Percentiles rank a stretch among this genome's conserved stretches.
These are phyloP conservation scores for Sporothrix inflata DNA, from an alignment of 2,329 filamentous ascomycete genomes.

Conservation along the genomic window DNA sequence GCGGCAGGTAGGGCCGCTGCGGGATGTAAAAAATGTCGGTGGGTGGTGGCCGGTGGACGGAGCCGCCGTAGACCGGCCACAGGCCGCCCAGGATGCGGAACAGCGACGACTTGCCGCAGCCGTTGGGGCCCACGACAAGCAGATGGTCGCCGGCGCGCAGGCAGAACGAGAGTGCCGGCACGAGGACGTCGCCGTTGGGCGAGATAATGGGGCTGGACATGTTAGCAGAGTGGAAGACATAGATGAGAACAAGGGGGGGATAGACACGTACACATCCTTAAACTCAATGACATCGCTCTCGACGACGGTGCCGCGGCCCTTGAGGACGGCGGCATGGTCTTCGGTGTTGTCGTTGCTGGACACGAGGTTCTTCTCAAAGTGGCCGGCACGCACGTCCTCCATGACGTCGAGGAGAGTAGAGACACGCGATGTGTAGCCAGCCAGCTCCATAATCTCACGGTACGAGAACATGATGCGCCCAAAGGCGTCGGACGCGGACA, in stretches of 20 bases:
- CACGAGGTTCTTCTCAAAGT: slow-evolving; percentile 95
- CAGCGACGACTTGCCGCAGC: slow-evolving; percentile 92
- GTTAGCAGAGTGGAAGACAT: background rate
- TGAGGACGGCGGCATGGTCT: slow-evolving; percentile 79
- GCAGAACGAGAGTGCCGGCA: slow-evolving; percentile 82
- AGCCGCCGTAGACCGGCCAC: slow-evolving; percentile 97
- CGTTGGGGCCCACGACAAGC: slow-evolving; percentile 93
- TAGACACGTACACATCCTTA: slow-evolving; percentile 66
- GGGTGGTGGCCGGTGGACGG: slow-evolving; percentile 86
- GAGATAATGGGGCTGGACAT: slow-evolving; percentile 78
- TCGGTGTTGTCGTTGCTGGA: slow-evolving; percentile 81
- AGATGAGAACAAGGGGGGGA: background rate
- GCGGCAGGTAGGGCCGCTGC: slow-evolving; percentile 89
- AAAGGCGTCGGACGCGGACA: slow-evolving; percentile 93
- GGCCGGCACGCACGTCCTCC: slow-evolving; percentile 85
- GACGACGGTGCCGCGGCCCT: slow-evolving; percentile 77
- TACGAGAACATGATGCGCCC: slow-evolving; percentile 97
- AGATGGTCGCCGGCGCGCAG: slow-evolving; percentile 87
- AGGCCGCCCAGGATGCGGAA: slow-evolving; percentile 95
- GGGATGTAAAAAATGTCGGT: slow-evolving; percentile 98
- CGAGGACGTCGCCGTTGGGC: slow-evolving; percentile 91
- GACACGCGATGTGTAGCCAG: slow-evolving; percentile 92
- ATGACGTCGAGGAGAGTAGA: slow-evolving; percentile 90
- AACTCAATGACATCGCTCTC: slow-evolving; percentile 87
- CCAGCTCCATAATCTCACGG: slow-evolving; percentile 94